Conservation (phyloP, 805 yeast genomes). For the Teunomyces stri region DNA sequence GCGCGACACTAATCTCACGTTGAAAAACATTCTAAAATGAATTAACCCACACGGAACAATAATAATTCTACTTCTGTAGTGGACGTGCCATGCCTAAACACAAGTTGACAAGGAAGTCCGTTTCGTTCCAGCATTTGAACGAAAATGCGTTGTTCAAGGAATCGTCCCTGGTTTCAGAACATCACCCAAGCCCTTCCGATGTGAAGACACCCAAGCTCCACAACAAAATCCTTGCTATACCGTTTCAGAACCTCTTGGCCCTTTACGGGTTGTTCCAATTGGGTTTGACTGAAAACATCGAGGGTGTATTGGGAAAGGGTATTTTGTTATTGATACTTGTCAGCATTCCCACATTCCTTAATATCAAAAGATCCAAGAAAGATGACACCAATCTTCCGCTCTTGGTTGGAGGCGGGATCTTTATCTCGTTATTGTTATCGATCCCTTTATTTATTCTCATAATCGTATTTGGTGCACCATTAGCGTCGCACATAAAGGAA, state of each 20-base stretch:
- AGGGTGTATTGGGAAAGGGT: conserved; percentile 23
- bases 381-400: conserved; percentile 8
- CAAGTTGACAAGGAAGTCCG: conserved; percentile 16
- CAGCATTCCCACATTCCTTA: conserved; percentile 5
- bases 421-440: conserved; percentile 34
- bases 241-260: conserved; percentile 27
- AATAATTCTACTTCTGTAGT: no score
- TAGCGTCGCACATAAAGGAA: conserved; percentile 48
- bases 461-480: conserved; percentile 80
- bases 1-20: background rate
- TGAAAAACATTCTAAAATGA: background rate
- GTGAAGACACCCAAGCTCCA: background rate
- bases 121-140: conserved; percentile 15
- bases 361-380: conserved; percentile 5
- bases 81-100: conserved; percentile 1
- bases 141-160: background rate
- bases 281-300: conserved; percentile 28
- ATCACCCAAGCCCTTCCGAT: background rate
- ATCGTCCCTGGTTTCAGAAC: background rate
- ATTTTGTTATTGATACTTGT: conserved; percentile 20
- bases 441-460: conserved; percentile 39
- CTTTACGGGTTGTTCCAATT: conserved; percentile 27
- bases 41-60: no score
- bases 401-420: conserved; percentile 20
- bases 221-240: conserved; percentile 16